Conservation (phyloP, 768 basidiomycete species). For the Panellus pusillus region DNA sequence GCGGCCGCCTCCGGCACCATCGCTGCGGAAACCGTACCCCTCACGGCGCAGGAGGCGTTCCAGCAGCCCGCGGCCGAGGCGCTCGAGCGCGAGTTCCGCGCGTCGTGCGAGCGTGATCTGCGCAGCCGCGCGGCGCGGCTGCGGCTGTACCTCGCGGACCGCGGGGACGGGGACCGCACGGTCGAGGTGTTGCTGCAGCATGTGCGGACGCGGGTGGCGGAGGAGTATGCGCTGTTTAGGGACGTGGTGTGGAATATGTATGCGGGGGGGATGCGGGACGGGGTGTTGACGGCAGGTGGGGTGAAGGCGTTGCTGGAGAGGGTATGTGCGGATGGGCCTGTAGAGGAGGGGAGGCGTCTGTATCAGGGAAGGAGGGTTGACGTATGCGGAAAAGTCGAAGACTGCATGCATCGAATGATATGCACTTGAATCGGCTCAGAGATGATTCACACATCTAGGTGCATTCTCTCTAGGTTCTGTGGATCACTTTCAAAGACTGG, state of each 20-base stretch:
- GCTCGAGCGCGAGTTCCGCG: conserved; percentile 56
- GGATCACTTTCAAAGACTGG: too few species aligned
- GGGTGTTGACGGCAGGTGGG: too few species aligned
- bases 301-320: too few species aligned
- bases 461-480: too few species aligned
- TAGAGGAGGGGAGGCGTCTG: too few species aligned
- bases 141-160: conserved; percentile 76
- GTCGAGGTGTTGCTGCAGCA: conserved; percentile 78
- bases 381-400: too few species aligned
- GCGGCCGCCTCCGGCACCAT: neutral
- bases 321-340: too few species aligned
- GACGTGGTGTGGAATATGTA: conserved; percentile 58
- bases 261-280: conserved; percentile 33
- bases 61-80: conserved; percentile 47
- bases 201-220: conserved; percentile 70
- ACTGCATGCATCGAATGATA: too few species aligned
- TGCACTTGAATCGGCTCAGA: too few species aligned
- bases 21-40: conserved; percentile 21
- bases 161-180: conserved; percentile 47
- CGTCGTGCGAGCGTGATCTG: conserved; percentile 54
- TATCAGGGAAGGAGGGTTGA: too few species aligned
- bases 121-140: conserved; percentile 57
- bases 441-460: too few species aligned
- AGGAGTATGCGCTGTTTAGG: conserved; percentile 73
- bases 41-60: conserved; percentile 48